Evolutionary conservation across 1,284 basidiomycete species (phyloP).

Genomic region (Omphalotus olearius): DNA sequence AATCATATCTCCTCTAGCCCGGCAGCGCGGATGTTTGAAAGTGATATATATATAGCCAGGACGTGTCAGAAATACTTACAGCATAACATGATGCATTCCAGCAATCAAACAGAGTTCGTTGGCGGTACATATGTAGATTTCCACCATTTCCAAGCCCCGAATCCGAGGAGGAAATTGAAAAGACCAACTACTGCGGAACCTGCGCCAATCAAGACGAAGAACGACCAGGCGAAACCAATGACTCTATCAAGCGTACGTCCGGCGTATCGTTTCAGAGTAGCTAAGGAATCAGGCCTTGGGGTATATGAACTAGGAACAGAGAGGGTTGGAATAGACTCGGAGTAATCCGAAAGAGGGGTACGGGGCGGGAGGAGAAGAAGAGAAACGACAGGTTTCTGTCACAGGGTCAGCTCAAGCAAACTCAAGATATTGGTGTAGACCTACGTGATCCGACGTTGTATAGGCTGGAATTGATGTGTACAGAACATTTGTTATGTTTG

Average conservation of each 20-base stretch:
- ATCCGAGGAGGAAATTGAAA: conserved; percentile 63
- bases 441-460: conserved; percentile 71
- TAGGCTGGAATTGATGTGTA: conserved; percentile 78
- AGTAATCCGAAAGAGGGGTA: conserved; percentile 14
- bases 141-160: conserved; percentile 56
- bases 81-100: too few species aligned
- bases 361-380: conserved; percentile 53
- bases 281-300: conserved; percentile 48
- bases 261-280: conserved; percentile 51
- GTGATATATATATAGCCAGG: too few species aligned
- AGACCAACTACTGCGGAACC: conserved; percentile 64
- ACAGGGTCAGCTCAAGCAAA: not conserved
- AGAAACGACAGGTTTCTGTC: conserved; percentile 67
- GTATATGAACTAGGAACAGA: conserved; percentile 45
- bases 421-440: conserved; percentile 16
- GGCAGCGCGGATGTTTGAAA: too few species aligned
- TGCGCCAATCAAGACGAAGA: conserved; percentile 69
- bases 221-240: conserved; percentile 73
- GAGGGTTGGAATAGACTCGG: conserved; percentile 36
- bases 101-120: too few species aligned
- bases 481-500: conserved; percentile 56
- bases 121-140: conserved; percentile 11
- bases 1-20: too few species aligned
- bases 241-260: conserved; percentile 69
- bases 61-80: too few species aligned